phyloP scores from a whole-genome alignment of 1,284 basidiomycete species.

The Sphaerobolus stellatus region DNA sequence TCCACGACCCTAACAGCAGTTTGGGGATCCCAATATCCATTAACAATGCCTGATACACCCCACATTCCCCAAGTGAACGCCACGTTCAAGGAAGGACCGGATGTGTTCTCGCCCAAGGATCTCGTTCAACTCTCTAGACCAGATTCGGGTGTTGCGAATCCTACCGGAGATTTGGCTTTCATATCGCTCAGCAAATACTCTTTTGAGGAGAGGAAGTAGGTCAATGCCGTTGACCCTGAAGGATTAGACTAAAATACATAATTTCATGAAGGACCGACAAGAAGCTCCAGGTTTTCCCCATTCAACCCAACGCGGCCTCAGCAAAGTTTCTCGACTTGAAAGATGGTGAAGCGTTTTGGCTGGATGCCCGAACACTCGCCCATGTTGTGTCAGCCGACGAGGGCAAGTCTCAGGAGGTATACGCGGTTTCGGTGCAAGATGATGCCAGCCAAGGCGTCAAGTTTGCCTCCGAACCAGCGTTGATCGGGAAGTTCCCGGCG shows the following conservation, averaged over 20 bases:
- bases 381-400: constrained; percentile 58
- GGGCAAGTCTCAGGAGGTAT: constrained; percentile 51
- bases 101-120: constrained; percentile 70
- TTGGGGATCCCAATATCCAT: constrained; percentile 5
- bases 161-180: constrained; percentile 63
- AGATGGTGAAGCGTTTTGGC: constrained; percentile 76
- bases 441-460: constrained; percentile 28
- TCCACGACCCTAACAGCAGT: background rate
- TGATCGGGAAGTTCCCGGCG: constrained; percentile 65
- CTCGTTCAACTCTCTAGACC: constrained; percentile 74
- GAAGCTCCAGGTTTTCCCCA: constrained; percentile 59
- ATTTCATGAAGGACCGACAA: constrained; percentile 57
- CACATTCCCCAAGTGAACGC: constrained; percentile 40
- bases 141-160: constrained; percentile 61
- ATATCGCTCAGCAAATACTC: constrained; percentile 69
- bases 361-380: constrained; percentile 64
- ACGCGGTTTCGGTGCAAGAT: constrained; percentile 53
- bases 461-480: constrained; percentile 33
- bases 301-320: constrained; percentile 49
- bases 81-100: constrained; percentile 52
- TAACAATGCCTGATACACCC: constrained; percentile 10
- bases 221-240: constrained; percentile 15
- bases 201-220: constrained; percentile 69
- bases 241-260: no score
- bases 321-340: constrained; percentile 55